These are phyloP conservation scores for Suhomyces xylopsoci DNA, from an alignment of 805 yeast species.

Conservation along the genomic window DNA sequence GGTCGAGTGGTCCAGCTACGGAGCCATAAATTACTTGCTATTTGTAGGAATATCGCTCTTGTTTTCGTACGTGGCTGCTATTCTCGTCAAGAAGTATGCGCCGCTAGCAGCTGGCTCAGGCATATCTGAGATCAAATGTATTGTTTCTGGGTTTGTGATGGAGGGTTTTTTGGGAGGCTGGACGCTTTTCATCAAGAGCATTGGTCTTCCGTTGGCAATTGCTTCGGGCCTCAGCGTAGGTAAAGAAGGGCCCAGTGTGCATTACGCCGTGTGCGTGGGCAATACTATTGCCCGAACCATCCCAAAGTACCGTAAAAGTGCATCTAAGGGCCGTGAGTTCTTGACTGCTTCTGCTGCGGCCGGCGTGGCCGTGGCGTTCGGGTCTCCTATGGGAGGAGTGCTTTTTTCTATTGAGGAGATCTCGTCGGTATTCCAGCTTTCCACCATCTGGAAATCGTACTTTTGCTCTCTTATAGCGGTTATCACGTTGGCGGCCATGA, in stretches of 20 bases:
- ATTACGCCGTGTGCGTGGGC: slow-evolving; percentile 97
- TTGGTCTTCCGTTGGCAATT: slow-evolving; percentile 85
- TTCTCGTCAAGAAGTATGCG: slow-evolving; percentile 66
- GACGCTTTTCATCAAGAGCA: slow-evolving; percentile 71
- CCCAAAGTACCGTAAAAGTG: slow-evolving; percentile 41
- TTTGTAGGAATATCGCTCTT: slow-evolving; percentile 58
- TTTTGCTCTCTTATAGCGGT: slow-evolving; percentile 90
- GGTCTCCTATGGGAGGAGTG: slow-evolving; percentile 95
- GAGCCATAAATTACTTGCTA: slow-evolving; percentile 48
- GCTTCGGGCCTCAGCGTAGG: slow-evolving; percentile 93
- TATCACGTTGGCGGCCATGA: slow-evolving; percentile 69
- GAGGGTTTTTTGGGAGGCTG: slow-evolving; percentile 70
- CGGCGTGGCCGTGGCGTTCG: slow-evolving; percentile 98
- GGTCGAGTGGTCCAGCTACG: slow-evolving; percentile 58
- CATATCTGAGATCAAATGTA: slow-evolving; percentile 92
- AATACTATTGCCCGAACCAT: slow-evolving; percentile 63
- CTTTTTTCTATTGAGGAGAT: slow-evolving; percentile 91
- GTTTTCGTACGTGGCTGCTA: slow-evolving; percentile 65
- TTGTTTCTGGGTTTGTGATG: slow-evolving; percentile 84
- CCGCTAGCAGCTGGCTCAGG: slow-evolving; percentile 98
- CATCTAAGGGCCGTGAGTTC: slow-evolving; percentile 52
- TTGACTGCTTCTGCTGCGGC: slow-evolving; percentile 93
- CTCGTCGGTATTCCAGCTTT: slow-evolving; percentile 64
- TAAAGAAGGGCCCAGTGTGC: slow-evolving; percentile 98
- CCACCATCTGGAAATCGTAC: slow-evolving; percentile 87